Conservation (phyloP, 257 asterid species). For the Euphrasia confusa region DNA sequence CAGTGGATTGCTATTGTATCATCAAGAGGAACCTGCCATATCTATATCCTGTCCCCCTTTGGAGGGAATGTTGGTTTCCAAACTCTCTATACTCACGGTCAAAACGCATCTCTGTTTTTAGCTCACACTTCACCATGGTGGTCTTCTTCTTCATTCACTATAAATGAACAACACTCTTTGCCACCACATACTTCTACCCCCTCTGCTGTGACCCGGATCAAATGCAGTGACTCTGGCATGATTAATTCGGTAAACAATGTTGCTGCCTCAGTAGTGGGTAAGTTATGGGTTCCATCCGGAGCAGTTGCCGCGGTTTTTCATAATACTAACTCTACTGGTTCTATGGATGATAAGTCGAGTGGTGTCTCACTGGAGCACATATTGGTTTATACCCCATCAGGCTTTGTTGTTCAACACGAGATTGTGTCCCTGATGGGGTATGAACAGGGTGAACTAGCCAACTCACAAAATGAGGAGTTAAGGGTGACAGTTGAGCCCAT, state of each 20-base stretch:
- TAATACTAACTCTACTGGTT: constrained; percentile 38
- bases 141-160: constrained; percentile 48
- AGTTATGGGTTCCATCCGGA: constrained; percentile 54
- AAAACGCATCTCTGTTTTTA: constrained; percentile 33
- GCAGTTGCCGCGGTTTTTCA: constrained; percentile 63
- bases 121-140: constrained; percentile 57
- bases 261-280: constrained; percentile 62
- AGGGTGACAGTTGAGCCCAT: constrained; percentile 58
- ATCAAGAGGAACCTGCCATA: constrained; percentile 66
- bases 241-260: constrained; percentile 55
- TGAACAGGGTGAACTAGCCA: constrained; percentile 42
- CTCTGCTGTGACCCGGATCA: constrained; percentile 51
- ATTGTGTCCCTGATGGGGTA: constrained; percentile 37
- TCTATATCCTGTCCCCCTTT: constrained; percentile 56
- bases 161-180: constrained; percentile 42
- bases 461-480: constrained; percentile 47
- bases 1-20: constrained; percentile 68
- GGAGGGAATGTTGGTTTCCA: constrained; percentile 53
- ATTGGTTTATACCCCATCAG: constrained; percentile 61
- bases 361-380: constrained; percentile 48
- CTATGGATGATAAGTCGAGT: constrained; percentile 35
- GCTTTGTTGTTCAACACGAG: constrained; percentile 67
- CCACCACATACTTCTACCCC: constrained; percentile 57
- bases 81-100: constrained; percentile 34
- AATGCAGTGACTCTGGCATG: constrained; percentile 49